phyloP scores from a whole-genome alignment of 169 alveolate genomes.

The Plasmodium malariae region DNA sequence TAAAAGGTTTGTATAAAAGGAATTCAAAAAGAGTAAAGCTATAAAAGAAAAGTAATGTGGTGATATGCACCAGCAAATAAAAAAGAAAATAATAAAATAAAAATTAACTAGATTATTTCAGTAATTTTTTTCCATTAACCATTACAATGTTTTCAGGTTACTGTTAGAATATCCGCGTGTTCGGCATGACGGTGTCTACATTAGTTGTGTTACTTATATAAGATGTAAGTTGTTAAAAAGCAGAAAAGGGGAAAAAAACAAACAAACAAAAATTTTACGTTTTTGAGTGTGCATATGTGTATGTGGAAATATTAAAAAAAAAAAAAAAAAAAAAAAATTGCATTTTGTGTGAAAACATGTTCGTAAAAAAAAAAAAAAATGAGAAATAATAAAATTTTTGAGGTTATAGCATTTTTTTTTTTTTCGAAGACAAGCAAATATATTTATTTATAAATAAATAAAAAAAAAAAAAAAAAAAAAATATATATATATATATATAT shows the following conservation, averaged over 20 bases:
- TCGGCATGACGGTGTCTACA: conserved; percentile 64
- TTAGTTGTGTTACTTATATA: conserved; percentile 65
- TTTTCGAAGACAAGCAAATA: too few species aligned
- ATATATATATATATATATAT: neutral
- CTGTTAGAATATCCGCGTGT: conserved; percentile 61
- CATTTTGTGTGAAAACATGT: too few species aligned
- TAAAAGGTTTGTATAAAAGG: conserved; percentile 28
- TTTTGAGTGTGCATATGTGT: too few species aligned
- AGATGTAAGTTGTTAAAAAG: conserved; percentile 24
- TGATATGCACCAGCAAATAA: neutral
- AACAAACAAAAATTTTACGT: too few species aligned
- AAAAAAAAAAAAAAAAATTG: too few species aligned
- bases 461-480: neutral
- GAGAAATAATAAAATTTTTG: too few species aligned
- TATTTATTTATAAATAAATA: too few species aligned
- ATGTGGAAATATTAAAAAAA: too few species aligned
- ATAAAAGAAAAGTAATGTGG: too few species aligned
- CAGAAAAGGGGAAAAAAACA: neutral
- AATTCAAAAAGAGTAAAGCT: neutral
- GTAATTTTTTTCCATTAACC: neutral
- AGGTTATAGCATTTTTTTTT: too few species aligned
- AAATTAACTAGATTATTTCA: neutral
- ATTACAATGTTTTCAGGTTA: conserved; percentile 10
- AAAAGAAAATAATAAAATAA: neutral
- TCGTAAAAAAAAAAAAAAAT: too few species aligned